A percentile compares a stretch with the other conserved stretches of the same genome.
phyloP scores from a whole-genome alignment of 2,329 filamentous ascomycete genomes.

The Trichoderma aggressivum region DNA sequence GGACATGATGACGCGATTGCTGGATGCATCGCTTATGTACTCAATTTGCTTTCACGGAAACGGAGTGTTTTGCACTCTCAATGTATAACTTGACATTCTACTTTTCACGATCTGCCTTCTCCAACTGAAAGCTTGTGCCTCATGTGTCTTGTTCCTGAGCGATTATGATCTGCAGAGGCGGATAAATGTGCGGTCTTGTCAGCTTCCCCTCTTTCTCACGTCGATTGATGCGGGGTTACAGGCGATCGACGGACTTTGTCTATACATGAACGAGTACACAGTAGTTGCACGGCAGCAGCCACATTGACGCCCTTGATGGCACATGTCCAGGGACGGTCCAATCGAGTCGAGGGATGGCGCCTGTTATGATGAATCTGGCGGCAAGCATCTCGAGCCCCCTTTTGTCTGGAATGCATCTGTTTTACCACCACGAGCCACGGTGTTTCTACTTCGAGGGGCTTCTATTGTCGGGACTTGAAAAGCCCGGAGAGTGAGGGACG shows the following conservation, averaged over 20 bases:
- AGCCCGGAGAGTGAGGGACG: background rate
- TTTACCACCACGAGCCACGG: background rate
- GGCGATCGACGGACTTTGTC: background rate
- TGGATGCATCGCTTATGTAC: slow-evolving; percentile 20
- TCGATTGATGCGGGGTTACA: background rate
- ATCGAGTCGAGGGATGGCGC: background rate
- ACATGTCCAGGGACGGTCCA: slow-evolving; percentile 5
- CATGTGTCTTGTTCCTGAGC: background rate
- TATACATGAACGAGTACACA: background rate
- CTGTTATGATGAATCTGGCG: background rate
- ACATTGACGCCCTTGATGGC: background rate
- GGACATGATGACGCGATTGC: slow-evolving; percentile 20
- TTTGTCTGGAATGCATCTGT: background rate
- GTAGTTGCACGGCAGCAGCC: slow-evolving; percentile 7
- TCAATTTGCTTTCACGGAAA: slow-evolving; percentile 6
- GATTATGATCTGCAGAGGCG: background rate
- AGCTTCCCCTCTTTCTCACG: background rate
- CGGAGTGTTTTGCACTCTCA: slow-evolving; percentile 10
- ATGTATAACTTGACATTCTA: slow-evolving; percentile 9
- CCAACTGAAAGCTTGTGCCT: background rate
- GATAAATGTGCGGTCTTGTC: background rate
- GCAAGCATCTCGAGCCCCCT: background rate
- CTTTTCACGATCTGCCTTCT: background rate
- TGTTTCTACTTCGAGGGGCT: background rate
- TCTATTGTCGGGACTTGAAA: background rate